A percentile compares a stretch with the other conserved stretches of the same genome.
These are phyloP conservation scores for Yarrowia sp. DNA, from an alignment of 805 yeast species.

Conservation along the genomic window DNA sequence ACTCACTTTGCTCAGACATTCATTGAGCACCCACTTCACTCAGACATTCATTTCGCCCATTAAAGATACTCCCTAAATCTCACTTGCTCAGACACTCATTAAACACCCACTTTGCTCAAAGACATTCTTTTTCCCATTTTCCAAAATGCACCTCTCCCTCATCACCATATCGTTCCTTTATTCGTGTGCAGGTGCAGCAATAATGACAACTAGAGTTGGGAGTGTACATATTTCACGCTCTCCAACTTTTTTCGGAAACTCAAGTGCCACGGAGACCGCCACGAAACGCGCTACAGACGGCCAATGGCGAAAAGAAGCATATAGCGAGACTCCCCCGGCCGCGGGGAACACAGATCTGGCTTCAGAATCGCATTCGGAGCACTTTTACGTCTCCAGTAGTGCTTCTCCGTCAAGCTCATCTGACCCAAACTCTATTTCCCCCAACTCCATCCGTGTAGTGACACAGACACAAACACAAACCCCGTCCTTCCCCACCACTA, in stretches of 20 bases:
- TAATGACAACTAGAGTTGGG: slow-evolving; percentile 8
- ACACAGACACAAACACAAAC: neutral
- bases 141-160: neutral
- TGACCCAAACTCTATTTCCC: neutral
- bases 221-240: slow-evolving; percentile 6
- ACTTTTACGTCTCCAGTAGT: neutral
- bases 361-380: neutral
- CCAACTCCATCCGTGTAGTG: neutral
- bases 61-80: too few relatives aligned
- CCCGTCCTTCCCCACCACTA: too few relatives aligned
- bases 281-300: too few relatives aligned
- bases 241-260: slow-evolving; percentile 1
- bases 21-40: too few relatives aligned
- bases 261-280: neutral
- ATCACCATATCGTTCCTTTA: neutral
- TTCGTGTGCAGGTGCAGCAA: slow-evolving; percentile 15
- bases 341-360: neutral
- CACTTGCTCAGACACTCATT: too few relatives aligned
- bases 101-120: too few relatives aligned
- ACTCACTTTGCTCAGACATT: too few relatives aligned
- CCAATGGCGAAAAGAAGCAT: neutral
- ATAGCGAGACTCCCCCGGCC: neutral
- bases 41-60: neutral
- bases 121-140: too few relatives aligned
- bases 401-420: neutral